Evolutionary conservation across 768 basidiomycete species (phyloP).

Genomic region (Lentinula sp.): DNA sequence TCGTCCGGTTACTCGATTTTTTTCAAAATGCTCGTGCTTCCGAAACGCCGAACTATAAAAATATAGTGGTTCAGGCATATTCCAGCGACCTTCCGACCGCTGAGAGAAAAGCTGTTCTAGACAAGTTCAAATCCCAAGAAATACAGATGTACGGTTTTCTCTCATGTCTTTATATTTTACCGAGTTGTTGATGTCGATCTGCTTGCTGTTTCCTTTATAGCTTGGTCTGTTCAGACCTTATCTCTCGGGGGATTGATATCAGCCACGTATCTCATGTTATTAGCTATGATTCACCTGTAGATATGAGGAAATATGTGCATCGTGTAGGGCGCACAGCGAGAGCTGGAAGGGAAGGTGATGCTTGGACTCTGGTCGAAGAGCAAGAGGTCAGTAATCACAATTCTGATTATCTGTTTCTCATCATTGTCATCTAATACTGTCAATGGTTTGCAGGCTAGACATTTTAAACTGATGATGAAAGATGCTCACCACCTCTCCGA

Average conservation of each 20-base stretch:
- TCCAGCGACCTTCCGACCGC: slow-evolving; percentile 75
- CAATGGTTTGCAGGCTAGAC: slow-evolving; percentile 52
- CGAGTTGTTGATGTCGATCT: no score
- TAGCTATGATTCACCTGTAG: slow-evolving; percentile 94
- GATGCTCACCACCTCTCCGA: slow-evolving; percentile 62
- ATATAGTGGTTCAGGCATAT: slow-evolving; percentile 59
- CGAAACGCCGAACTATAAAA: slow-evolving; percentile 12
- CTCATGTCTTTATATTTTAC: background rate
- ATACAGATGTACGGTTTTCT: slow-evolving; percentile 65
- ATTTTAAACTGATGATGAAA: slow-evolving; percentile 82
- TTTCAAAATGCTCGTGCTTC: slow-evolving; percentile 52
- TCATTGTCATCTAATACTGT: background rate
- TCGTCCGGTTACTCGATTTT: slow-evolving; percentile 76
- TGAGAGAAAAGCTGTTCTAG: slow-evolving; percentile 74
- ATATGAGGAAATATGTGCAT: slow-evolving; percentile 98
- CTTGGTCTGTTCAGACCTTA: slow-evolving; percentile 92
- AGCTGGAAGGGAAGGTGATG: slow-evolving; percentile 81
- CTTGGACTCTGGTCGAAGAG: slow-evolving; percentile 95
- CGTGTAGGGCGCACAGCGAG: slow-evolving; percentile 94
- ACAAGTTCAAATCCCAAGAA: slow-evolving; percentile 74
- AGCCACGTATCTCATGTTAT: slow-evolving; percentile 89
- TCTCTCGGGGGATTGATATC: slow-evolving; percentile 94
- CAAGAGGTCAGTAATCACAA: slow-evolving; percentile 56
- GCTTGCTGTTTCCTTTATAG: slow-evolving; percentile 31
- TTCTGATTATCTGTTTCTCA: no score